phyloP scores from a whole-genome alignment of 768 basidiomycete species.

The Cystobasidiopsis lactophilus region DNA sequence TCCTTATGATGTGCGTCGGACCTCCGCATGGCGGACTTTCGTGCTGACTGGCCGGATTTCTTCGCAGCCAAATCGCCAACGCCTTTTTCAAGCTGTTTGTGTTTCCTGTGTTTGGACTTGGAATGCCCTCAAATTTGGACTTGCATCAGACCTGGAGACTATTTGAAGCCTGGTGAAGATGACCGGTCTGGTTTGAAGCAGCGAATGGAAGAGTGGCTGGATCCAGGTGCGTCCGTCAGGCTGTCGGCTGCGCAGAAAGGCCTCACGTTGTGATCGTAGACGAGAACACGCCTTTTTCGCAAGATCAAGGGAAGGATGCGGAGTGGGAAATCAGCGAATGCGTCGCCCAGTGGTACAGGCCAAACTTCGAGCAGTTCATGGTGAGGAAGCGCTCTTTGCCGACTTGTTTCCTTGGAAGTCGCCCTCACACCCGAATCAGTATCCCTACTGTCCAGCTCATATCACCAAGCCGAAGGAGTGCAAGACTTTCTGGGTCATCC shows the following conservation, averaged over 20 bases:
- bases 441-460: constrained; percentile 31
- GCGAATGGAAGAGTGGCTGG: constrained; percentile 67
- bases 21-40: background rate
- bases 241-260: background rate
- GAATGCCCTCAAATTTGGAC: background rate
- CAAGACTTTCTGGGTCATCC: constrained; percentile 84
- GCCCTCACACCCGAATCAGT: constrained; percentile 4
- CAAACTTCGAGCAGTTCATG: constrained; percentile 98
- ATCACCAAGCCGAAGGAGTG: constrained; percentile 95
- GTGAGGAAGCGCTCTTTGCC: constrained; percentile 30
- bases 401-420: background rate
- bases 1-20: background rate
- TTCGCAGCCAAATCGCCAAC: constrained; percentile 74
- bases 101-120: background rate
- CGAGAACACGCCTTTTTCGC: background rate
- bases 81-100: constrained; percentile 94
- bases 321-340: constrained; percentile 95
- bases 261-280: background rate
- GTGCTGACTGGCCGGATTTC: background rate
- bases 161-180: constrained; percentile 86
- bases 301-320: constrained; percentile 28
- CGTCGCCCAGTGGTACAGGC: constrained; percentile 95
- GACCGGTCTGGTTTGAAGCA: constrained; percentile 76
- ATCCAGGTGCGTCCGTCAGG: constrained; percentile 2
- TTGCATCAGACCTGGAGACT: constrained; percentile 66